Evolutionary conservation across 2,329 filamentous ascomycete species (phyloP).

Genomic region (Pseudocercospora eumusae): DNA sequence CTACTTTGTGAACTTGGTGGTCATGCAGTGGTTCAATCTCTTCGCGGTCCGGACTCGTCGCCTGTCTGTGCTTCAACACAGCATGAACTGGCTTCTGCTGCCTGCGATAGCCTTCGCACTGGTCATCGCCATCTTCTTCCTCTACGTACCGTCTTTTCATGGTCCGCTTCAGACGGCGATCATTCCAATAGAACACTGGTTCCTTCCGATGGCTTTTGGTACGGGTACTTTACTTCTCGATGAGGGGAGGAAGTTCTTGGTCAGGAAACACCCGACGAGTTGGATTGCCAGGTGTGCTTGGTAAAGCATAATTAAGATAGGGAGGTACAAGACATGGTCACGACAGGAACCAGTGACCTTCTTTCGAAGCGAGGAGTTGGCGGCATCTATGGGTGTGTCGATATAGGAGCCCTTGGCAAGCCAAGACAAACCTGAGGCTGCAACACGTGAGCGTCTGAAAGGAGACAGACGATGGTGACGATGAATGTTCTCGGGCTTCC

Average conservation of each 20-base stretch:
- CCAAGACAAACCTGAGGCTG: too few relatives aligned
- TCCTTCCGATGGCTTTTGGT: slow-evolving; percentile 73
- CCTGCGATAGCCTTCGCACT: slow-evolving; percentile 70
- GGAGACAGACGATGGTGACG: too few relatives aligned
- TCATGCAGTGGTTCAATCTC: slow-evolving; percentile 72
- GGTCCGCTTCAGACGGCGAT: slow-evolving; percentile 59
- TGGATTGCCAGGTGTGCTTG: slow-evolving; percentile 64
- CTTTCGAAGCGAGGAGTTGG: neutral
- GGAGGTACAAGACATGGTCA: neutral
- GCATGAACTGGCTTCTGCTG: slow-evolving; percentile 70
- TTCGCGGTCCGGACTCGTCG: slow-evolving; percentile 65
- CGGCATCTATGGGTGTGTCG: neutral
- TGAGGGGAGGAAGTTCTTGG: slow-evolving; percentile 64
- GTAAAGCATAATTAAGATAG: slow-evolving; percentile 44
- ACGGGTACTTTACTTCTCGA: slow-evolving; percentile 64
- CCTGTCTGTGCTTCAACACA: slow-evolving; percentile 69
- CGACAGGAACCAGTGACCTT: neutral
- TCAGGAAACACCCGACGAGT: slow-evolving; percentile 61
- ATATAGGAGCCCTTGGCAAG: too few relatives aligned
- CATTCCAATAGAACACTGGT: slow-evolving; percentile 74
- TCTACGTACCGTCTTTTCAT: slow-evolving; percentile 68
- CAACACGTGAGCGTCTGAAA: too few relatives aligned
- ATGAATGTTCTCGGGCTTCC: too few relatives aligned
- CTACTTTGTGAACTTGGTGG: slow-evolving; percentile 78
- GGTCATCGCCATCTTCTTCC: slow-evolving; percentile 65